phyloP scores from a whole-genome alignment of 805 yeast genomes.

The Zygosaccharomyces bisporus region DNA sequence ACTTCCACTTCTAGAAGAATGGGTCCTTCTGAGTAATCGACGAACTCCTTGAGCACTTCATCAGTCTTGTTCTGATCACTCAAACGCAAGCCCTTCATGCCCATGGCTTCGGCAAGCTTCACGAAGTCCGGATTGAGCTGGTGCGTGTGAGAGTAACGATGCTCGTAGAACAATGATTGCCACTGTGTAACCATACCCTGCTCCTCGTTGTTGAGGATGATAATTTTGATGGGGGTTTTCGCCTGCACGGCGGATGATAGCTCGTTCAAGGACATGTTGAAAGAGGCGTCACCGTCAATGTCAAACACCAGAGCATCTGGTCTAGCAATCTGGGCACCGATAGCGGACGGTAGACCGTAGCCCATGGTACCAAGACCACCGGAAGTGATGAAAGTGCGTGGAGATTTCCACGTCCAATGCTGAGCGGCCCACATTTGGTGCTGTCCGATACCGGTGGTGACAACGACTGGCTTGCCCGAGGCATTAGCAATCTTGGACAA shows the following conservation, averaged over 20 bases:
- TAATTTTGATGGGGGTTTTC: constrained; percentile 80
- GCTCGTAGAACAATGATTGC: constrained; percentile 96
- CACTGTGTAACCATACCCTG: constrained; percentile 99
- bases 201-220: constrained; percentile 93
- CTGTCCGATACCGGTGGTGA: constrained; percentile 98
- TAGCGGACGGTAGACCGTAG: constrained; percentile 94
- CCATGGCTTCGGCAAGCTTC: constrained; percentile 93
- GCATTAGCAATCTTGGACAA: constrained; percentile 64
- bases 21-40: constrained; percentile 70
- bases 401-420: constrained; percentile 89
- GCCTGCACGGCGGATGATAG: constrained; percentile 93
- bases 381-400: constrained; percentile 93
- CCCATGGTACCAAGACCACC: constrained; percentile 99
- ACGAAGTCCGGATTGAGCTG: constrained; percentile 92
- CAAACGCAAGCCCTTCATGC: constrained; percentile 76
- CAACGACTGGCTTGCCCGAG: constrained; percentile 65
- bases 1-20: constrained; percentile 85
- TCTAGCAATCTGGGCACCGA: constrained; percentile 95
- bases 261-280: constrained; percentile 95
- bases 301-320: constrained; percentile 95
- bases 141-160: constrained; percentile 97
- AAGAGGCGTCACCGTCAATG: constrained; percentile 98
- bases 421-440: constrained; percentile 99
- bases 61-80: constrained; percentile 62
- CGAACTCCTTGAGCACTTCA: constrained; percentile 58